A percentile compares a stretch with the other conserved stretches of the same genome.
These are phyloP conservation scores for Vigna angularis DNA, from an alignment of 306 rosid species.

Conservation along the genomic window DNA sequence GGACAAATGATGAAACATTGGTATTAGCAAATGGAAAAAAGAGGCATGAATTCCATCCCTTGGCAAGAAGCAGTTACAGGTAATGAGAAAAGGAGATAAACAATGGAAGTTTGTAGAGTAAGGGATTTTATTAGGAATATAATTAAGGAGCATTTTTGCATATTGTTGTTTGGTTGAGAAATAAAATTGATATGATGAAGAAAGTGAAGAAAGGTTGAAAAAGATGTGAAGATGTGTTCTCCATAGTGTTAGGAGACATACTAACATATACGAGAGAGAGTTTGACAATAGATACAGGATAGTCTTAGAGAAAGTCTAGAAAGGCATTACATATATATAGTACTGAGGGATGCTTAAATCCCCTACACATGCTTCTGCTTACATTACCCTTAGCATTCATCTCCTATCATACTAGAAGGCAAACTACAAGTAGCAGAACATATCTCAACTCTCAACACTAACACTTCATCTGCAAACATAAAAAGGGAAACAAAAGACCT, in stretches of 20 bases:
- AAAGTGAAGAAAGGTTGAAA: constrained; percentile 9
- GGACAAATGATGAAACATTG: no score
- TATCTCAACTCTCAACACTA: constrained; percentile 33
- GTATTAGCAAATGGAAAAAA: no score
- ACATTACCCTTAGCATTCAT: constrained; percentile 41
- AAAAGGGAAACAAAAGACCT: neutral
- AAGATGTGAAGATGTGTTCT: constrained; percentile 25
- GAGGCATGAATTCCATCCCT: no score
- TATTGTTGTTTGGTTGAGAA: constrained; percentile 8
- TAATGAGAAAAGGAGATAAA: no score
- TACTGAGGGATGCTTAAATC: constrained; percentile 39
- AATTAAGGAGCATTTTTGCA: neutral
- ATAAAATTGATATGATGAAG: neutral
- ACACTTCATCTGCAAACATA: constrained; percentile 50
- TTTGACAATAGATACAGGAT: constrained; percentile 42
- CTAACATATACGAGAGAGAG: constrained; percentile 28
- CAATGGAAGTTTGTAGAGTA: no score
- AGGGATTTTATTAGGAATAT: neutral
- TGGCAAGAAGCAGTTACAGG: no score
- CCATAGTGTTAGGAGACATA: constrained; percentile 32
- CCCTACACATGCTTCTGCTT: constrained; percentile 41
- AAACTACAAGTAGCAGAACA: constrained; percentile 40
- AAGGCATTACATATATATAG: constrained; percentile 22
- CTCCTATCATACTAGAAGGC: constrained; percentile 47
- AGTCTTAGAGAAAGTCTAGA: constrained; percentile 37